Base-by-base conservation (phyloP, 129 eudicot genomes). In the Tanacetum coccineum region DNA sequence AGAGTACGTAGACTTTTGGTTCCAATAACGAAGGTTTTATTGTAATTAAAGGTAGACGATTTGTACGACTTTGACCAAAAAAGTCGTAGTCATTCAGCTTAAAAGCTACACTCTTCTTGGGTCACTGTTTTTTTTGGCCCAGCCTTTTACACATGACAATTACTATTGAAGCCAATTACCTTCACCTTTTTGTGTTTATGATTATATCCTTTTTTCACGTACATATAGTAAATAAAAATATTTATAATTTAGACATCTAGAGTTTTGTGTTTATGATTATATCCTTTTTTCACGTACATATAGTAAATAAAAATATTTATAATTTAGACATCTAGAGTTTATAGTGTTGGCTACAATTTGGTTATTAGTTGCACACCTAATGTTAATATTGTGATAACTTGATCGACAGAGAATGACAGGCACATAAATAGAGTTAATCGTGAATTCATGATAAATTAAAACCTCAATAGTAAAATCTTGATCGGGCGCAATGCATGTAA, bases 1-100 rank as follows among this genome's bases (percentile, higher is more conserved):
- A 59, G 68, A 58, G 21, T 49, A 75, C 22, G 44, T 50, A 67
- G 20, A 67, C 68, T 67, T 59, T 74, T 66, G 68, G 55, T 58
- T 46, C 15, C 2, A 66, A 56, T 57, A 50, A 67, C 30, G 20
- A 67, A 50, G 79, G 79, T 75, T 63, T 67, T 67, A 49, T 42
- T 28, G 50, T 71, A 74, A 60, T 58, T 59, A 52, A 19, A 75
- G 13, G 62, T 60, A 66, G 74, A 80, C 84, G 78, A 62, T 59
- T 51, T 80, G 63, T 76, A 75, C 73, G 81, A 75, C 81, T 76
- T 80, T 76, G 71, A 67, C 81, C 73, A 53, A 36, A 79, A 75
- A 80, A 65, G 70, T 66, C 66, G 69, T 59, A 78, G 70, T 72
- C 73, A 79, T 66, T 73, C 42, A 70, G 63, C 70, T 73, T 66